Base-by-base conservation (phyloP, 2,329 filamentous ascomycete genomes). In the Stromatinia cepivora region DNA sequence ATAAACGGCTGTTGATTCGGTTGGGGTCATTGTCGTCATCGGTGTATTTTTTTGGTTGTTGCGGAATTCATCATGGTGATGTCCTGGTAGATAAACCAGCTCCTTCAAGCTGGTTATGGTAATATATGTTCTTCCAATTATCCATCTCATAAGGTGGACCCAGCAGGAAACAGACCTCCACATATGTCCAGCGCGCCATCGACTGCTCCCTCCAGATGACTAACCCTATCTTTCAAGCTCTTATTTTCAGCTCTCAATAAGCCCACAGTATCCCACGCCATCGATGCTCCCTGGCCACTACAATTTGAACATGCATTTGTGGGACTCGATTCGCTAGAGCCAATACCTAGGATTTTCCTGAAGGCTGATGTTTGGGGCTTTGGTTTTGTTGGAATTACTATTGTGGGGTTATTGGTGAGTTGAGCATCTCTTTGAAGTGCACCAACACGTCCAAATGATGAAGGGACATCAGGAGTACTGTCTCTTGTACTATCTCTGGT, bases 251-350 rank as follows among this genome's bases (percentile, higher is more conserved):
- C 85, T 52, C 86, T 81, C 70, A 90, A 78, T 59, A 89, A 72
- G 66, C 84, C 83, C n/a, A 88, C 87, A 5, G 88, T 88, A 75
- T 90, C 84, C 88, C 88, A 90, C 6, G 88, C 88, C 50, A 87
- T 82, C 72, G 85, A 87, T 17, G 85, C 82, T 66, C 86, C 84
- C 73, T 84, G 83, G 17, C 88, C 87, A 66, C 82, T 78, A 77
- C 88, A 90, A 74, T 88, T 89, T 46, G 78, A 74, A 73, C 87
- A 89, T 69, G 78, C 75, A 42, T 71, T 71, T 53, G 62, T 76
- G 46, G 74, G 74, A 28, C 72, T 73, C 25, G 50, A 34, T n/a
- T 69, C 67, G 17, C 46, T 34, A 39, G 54, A 42, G 28, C 66
- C 54, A 72, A 57, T 81, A 80, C 17, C 77, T 13, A 85, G 77